Conservation (phyloP, 192 early-diverging fungal species). For the Coemansia asiatica region DNA sequence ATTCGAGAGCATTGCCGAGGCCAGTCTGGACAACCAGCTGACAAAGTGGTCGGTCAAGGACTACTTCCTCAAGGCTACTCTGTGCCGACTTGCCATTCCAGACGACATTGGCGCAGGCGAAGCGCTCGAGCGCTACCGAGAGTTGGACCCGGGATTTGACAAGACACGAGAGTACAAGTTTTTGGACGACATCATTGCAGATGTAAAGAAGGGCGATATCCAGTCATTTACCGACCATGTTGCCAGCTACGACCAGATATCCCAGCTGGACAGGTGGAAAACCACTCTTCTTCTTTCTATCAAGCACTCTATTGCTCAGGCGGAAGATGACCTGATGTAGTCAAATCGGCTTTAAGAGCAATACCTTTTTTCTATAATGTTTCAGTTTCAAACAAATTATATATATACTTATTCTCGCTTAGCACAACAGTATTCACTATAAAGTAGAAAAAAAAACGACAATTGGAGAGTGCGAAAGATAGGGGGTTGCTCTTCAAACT, state of each 20-base stretch:
- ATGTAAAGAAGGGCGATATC: constrained; percentile 75
- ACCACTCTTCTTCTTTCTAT: constrained; percentile 84
- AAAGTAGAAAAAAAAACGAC: neutral
- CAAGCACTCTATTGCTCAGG: constrained; percentile 78
- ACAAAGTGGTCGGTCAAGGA: constrained; percentile 96
- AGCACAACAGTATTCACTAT: neutral
- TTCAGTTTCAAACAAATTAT: neutral
- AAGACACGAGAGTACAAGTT: constrained; percentile 85
- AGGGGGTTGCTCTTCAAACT: neutral
- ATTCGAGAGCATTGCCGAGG: constrained; percentile 85
- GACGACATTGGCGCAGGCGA: constrained; percentile 75
- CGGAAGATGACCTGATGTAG: constrained; percentile 62
- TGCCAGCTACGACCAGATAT: constrained; percentile 81
- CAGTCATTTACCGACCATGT: constrained; percentile 83
- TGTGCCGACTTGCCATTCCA: constrained; percentile 83
- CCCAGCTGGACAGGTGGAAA: constrained; percentile 96
- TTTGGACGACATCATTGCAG: constrained; percentile 65
- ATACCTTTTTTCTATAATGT: neutral
- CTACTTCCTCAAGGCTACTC: constrained; percentile 93
- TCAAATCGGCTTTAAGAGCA: neutral
- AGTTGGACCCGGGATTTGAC: constrained; percentile 85
- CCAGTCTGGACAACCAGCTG: constrained; percentile 83
- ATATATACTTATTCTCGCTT: neutral
- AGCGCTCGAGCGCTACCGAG: constrained; percentile 81
- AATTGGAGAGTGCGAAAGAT: too few species aligned